These are phyloP conservation scores for Epichloe coenophiala DNA, from an alignment of 2,329 filamentous ascomycete genomes.

Conservation along the genomic window DNA sequence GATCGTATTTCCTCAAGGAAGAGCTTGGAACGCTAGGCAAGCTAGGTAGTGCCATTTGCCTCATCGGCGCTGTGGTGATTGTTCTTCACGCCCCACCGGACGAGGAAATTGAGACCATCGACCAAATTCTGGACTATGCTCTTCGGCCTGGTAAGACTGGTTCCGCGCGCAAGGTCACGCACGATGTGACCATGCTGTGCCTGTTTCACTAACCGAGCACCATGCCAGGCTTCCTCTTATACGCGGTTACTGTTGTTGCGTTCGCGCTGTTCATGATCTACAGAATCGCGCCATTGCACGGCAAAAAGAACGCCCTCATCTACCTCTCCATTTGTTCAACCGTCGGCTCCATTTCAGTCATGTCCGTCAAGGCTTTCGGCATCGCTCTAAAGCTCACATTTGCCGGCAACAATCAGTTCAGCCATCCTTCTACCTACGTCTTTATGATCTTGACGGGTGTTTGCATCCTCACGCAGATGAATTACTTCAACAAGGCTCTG, in stretches of 20 bases:
- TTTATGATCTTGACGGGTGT: slow-evolving; percentile 88
- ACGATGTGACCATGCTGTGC: not conserved
- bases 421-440: slow-evolving; percentile 88
- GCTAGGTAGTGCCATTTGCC: slow-evolving; percentile 87
- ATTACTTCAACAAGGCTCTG: slow-evolving; percentile 98
- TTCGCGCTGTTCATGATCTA: slow-evolving; percentile 96
- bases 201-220: not conserved
- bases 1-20: slow-evolving; percentile 88
- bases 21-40: slow-evolving; percentile 82
- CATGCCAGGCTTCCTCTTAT: slow-evolving; percentile 68
- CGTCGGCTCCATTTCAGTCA: slow-evolving; percentile 92
- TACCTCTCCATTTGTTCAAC: slow-evolving; percentile 97
- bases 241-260: slow-evolving; percentile 63
- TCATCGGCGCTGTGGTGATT: slow-evolving; percentile 93
- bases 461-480: slow-evolving; percentile 98
- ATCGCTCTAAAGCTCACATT: slow-evolving; percentile 95
- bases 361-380: slow-evolving; percentile 97
- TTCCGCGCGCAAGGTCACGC: slow-evolving; percentile 10
- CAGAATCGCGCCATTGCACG: slow-evolving; percentile 74
- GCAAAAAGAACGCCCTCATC: slow-evolving; percentile 92
- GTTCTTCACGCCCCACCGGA: slow-evolving; percentile 94
- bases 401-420: slow-evolving; percentile 87
- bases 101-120: slow-evolving; percentile 78
- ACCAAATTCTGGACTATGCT: slow-evolving; percentile 82
- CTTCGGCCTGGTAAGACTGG: slow-evolving; percentile 63